These are phyloP conservation scores for Potentilla sterilis DNA, from an alignment of 306 rosid species.

Conservation along the genomic window DNA sequence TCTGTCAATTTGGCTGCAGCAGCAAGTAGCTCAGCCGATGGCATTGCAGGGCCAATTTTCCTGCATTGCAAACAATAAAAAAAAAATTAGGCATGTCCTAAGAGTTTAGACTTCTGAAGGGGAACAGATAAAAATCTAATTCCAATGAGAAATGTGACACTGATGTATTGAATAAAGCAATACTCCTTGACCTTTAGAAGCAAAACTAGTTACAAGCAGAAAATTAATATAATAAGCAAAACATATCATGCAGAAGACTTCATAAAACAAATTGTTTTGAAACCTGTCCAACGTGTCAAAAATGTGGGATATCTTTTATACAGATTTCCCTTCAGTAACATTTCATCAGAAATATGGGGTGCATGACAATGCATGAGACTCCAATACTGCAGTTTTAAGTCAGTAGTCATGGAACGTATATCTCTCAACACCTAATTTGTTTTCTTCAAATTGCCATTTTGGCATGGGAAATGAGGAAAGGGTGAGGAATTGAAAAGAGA, in stretches of 20 bases:
- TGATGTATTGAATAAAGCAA: background rate
- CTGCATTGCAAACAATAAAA: constrained; percentile 39
- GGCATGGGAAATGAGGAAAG: background rate
- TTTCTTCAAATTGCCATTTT: background rate
- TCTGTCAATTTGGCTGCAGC: constrained; percentile 96
- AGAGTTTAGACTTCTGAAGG: background rate
- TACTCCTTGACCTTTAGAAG: background rate
- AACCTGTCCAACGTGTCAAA: background rate
- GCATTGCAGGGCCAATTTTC: constrained; percentile 88
- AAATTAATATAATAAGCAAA: background rate
- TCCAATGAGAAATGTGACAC: background rate
- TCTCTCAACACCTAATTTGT: background rate
- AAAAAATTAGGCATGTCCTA: background rate
- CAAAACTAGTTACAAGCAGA: background rate
- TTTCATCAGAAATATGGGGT: background rate
- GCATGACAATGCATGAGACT: background rate
- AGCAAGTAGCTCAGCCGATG: constrained; percentile 88
- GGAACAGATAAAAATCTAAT: background rate
- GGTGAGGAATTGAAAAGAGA: background rate
- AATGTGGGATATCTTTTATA: background rate
- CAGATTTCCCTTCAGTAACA: background rate
- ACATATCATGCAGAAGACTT: background rate
- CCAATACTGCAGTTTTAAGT: background rate
- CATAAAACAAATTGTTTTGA: background rate
- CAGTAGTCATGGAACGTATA: background rate